Percentiles rank a stretch among this genome's conserved stretches.
phyloP scores from a whole-genome alignment of 768 basidiomycete genomes.

The Podaxis sp. region DNA sequence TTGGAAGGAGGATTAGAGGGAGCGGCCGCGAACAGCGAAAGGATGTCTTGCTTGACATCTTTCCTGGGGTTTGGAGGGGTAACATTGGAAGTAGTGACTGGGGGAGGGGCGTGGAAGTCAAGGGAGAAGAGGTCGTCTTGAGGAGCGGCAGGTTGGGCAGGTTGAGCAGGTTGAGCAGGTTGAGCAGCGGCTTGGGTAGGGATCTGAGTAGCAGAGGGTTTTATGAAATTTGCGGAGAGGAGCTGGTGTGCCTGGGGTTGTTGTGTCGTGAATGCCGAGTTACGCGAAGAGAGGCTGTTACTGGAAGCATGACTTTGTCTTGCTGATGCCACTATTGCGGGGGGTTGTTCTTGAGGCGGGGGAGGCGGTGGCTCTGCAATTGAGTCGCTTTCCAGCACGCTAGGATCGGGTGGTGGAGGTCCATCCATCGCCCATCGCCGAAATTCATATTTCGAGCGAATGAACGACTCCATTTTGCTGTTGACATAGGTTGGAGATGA shows the following conservation, averaged over 20 bases:
- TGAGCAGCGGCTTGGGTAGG: constrained; percentile 26
- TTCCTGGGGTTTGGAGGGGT: constrained; percentile 44
- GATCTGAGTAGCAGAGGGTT: constrained; percentile 17
- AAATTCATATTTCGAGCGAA: constrained; percentile 75
- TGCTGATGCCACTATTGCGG: constrained; percentile 18
- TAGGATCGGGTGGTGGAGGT: constrained; percentile 77
- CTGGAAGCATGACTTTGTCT: constrained; percentile 26
- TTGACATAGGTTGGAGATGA: background rate
- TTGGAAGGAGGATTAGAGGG: constrained; percentile 26
- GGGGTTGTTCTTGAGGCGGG: constrained; percentile 18
- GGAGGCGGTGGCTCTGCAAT: constrained; percentile 24
- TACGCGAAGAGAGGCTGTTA: constrained; percentile 22
- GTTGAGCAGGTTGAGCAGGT: constrained; percentile 10
- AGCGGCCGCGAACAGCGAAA: constrained; percentile 69
- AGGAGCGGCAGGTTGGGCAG: constrained; percentile 26
- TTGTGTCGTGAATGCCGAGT: constrained; percentile 28
- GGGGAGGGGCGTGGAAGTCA: constrained; percentile 68
- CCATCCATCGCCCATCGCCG: constrained; percentile 93
- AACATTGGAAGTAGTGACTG: constrained; percentile 16
- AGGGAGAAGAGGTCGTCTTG: constrained; percentile 76
- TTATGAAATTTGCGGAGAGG: constrained; percentile 37
- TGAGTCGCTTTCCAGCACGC: constrained; percentile 54
- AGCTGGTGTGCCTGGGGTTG: constrained; percentile 55
- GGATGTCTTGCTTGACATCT: constrained; percentile 80
- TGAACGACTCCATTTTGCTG: constrained; percentile 9